phyloP scores from a whole-genome alignment of 352 stramenopile species.

The Phytopythium litorale region DNA sequence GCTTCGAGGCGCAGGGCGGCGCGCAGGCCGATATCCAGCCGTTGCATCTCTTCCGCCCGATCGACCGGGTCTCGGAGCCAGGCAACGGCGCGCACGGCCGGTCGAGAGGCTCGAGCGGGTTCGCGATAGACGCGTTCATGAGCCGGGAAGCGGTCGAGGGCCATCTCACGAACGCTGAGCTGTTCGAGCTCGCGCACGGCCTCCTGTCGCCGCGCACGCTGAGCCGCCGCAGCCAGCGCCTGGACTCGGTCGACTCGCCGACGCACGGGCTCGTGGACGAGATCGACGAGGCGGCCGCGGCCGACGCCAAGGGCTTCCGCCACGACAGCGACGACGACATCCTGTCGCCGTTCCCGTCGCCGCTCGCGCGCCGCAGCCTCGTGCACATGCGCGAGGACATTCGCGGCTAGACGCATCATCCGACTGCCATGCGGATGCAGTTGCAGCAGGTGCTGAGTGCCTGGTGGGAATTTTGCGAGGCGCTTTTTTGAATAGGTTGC shows the following conservation, averaged over 20 bases:
- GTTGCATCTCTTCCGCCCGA: slow-evolving; percentile 55
- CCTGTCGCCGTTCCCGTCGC: slow-evolving; percentile 23
- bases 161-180: slow-evolving; percentile 59
- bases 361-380: slow-evolving; percentile 29
- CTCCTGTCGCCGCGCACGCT: slow-evolving; percentile 70
- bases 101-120: not conserved
- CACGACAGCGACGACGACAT: slow-evolving; percentile 25
- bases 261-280: slow-evolving; percentile 47
- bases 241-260: slow-evolving; percentile 78
- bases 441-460: no score
- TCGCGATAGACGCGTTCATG: slow-evolving; percentile 4
- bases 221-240: slow-evolving; percentile 49
- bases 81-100: not conserved
- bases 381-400: slow-evolving; percentile 41
- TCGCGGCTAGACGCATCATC: slow-evolving; percentile 20
- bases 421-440: not conserved
- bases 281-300: slow-evolving; percentile 17
- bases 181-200: slow-evolving; percentile 78
- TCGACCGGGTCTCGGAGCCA: not conserved
- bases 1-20: slow-evolving; percentile 68
- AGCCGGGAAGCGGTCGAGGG: slow-evolving; percentile 9
- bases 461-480: not conserved
- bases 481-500: not conserved
- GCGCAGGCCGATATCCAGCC: slow-evolving; percentile 62
- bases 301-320: slow-evolving; percentile 22